Evolutionary conservation across 352 stramenopile genomes (phyloP).

Genomic region (Globisporangium parvum): DNA sequence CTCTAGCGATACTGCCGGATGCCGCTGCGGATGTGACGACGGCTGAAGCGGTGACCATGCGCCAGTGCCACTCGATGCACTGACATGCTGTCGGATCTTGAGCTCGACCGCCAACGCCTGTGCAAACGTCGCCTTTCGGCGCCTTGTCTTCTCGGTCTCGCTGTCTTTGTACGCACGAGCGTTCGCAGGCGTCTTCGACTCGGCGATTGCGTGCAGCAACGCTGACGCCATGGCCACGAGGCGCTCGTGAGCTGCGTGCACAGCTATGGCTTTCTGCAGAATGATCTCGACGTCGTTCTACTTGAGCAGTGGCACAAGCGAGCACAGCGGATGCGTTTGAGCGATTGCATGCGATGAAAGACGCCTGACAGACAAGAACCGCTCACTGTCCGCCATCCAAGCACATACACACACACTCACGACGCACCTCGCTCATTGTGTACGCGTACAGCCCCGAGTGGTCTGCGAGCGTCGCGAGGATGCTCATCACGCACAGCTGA

Average conservation of each 20-base stretch:
- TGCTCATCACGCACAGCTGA: constrained; percentile 32
- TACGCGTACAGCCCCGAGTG: constrained; percentile 49
- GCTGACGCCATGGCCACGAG: constrained; percentile 33
- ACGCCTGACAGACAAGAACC: too few species aligned
- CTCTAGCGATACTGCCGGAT: neutral
- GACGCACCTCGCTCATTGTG: constrained; percentile 45
- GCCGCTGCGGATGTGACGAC: neutral
- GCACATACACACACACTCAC: neutral
- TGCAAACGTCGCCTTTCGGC: constrained; percentile 26
- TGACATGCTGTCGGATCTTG: constrained; percentile 12
- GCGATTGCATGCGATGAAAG: neutral
- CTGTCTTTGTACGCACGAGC: constrained; percentile 25
- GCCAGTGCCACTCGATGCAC: too few species aligned
- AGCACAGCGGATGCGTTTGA: neutral
- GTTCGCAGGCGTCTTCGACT: constrained; percentile 36
- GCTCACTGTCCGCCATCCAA: too few species aligned
- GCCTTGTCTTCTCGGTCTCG: constrained; percentile 26
- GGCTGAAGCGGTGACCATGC: neutral
- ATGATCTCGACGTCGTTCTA: constrained; percentile 28
- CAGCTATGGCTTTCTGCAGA: constrained; percentile 38
- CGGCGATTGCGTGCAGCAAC: constrained; percentile 34
- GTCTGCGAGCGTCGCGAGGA: constrained; percentile 39
- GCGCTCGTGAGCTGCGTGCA: constrained; percentile 39
- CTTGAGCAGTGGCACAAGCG: neutral
- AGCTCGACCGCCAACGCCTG: constrained; percentile 24